Evolutionary conservation across 805 yeast species (phyloP).

Genomic region (Ogataea minuta): DNA sequence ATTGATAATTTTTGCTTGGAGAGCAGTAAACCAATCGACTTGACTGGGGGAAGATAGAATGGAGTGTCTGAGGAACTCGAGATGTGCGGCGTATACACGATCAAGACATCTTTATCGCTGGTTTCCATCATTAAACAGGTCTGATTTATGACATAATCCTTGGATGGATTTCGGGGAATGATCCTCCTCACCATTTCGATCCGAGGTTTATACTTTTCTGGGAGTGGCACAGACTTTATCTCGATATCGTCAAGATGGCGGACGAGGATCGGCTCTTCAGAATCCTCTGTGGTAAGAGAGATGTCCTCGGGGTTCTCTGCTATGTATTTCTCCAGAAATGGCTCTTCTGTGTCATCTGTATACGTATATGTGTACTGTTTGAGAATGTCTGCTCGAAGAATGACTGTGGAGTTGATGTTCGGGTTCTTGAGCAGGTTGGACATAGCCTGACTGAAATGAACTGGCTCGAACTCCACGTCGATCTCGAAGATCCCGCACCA

Average conservation of each 20-base stretch:
- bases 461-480: conserved; percentile 45
- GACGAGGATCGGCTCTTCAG: conserved; percentile 23
- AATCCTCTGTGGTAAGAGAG: conserved; percentile 20
- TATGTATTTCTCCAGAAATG: conserved; percentile 25
- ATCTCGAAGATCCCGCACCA: conserved; percentile 63
- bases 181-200: conserved; percentile 72
- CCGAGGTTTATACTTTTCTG: conserved; percentile 33
- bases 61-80: conserved; percentile 61
- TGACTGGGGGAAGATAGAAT: conserved; percentile 83
- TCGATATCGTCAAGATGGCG: conserved; percentile 41
- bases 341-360: conserved; percentile 30
- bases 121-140: conserved; percentile 60
- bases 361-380: conserved; percentile 46
- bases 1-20: conserved; percentile 53
- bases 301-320: conserved; percentile 36
- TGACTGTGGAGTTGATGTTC: conserved; percentile 87
- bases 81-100: conserved; percentile 80
- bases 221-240: conserved; percentile 36
- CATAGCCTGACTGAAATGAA: conserved; percentile 76
- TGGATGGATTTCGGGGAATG: conserved; percentile 87
- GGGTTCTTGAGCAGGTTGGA: conserved; percentile 76
- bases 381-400: conserved; percentile 81
- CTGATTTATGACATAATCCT: conserved; percentile 81
- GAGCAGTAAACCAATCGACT: conserved; percentile 70
- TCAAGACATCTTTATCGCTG: conserved; percentile 44